Evolutionary conservation across 2,329 filamentous ascomycete species (phyloP).

Genomic region (Aspergillus felis): DNA sequence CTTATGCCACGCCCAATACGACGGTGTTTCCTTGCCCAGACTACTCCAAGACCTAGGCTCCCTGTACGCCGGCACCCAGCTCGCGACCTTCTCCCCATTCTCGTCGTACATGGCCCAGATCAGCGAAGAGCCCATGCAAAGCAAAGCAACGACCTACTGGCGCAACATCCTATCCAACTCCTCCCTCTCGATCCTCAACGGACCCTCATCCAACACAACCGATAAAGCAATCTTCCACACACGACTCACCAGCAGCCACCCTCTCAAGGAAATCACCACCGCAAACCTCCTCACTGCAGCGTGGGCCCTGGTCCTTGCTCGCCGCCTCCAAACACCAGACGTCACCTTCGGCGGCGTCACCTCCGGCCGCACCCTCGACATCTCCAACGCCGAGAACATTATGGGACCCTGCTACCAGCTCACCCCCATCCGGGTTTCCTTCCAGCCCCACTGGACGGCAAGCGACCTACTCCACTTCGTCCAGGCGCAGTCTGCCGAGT

Average conservation of each 20-base stretch:
- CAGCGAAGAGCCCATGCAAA: constrained; percentile 29
- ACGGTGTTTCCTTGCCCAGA: constrained; percentile 60
- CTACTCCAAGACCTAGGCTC: constrained; percentile 56
- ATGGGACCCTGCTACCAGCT: constrained; percentile 55
- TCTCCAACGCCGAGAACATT: constrained; percentile 51
- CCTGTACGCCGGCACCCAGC: constrained; percentile 39
- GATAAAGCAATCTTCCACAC: constrained; percentile 24
- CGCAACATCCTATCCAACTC: constrained; percentile 52
- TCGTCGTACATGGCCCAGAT: constrained; percentile 37
- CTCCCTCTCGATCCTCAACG: constrained; percentile 35
- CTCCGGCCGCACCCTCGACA: constrained; percentile 56
- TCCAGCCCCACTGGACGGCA: constrained; percentile 47
- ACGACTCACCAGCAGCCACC: constrained; percentile 32
- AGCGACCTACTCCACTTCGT: constrained; percentile 48
- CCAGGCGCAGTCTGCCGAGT: constrained; percentile 52
- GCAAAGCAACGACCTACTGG: constrained; percentile 50
- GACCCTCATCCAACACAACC: constrained; percentile 11
- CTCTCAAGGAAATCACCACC: constrained; percentile 53
- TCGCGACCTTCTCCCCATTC: constrained; percentile 37
- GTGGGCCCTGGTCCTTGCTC: constrained; percentile 59
- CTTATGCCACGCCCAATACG: constrained; percentile 64
- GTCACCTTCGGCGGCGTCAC: constrained; percentile 62
- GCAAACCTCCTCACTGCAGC: constrained; percentile 60
- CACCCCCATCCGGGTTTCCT: constrained; percentile 56
- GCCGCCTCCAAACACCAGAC: constrained; percentile 47